Conservation (phyloP, 345 rosid species). For the Populus pruinosa region DNA sequence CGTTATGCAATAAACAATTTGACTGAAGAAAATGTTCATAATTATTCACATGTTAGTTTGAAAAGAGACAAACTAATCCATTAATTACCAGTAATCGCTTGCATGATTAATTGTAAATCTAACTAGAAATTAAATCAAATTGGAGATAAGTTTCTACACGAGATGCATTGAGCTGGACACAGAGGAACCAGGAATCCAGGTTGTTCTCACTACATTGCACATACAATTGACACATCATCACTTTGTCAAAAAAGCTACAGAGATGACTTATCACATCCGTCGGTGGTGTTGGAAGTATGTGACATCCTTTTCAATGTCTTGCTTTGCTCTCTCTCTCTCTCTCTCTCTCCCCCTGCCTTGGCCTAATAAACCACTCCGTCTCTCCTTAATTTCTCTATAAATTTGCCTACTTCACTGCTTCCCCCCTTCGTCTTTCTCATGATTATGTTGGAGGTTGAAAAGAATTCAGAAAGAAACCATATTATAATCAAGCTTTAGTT, state of each 20-base stretch:
- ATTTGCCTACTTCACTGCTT: slow-evolving; percentile 32
- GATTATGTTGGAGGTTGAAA: slow-evolving; percentile 18
- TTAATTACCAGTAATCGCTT: too few species aligned
- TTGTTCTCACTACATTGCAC: background rate
- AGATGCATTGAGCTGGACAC: background rate
- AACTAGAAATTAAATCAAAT: background rate
- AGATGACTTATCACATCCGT: background rate
- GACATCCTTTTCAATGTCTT: too few species aligned
- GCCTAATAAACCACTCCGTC: background rate
- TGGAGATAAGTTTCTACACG: background rate
- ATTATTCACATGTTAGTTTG: too few species aligned
- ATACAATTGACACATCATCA: background rate
- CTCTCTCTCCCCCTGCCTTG: background rate
- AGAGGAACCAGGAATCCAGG: background rate
- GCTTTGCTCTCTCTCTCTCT: background rate
- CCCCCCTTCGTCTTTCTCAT: slow-evolving; percentile 6
- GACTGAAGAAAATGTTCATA: too few species aligned
- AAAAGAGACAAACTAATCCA: too few species aligned
- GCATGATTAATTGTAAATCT: background rate
- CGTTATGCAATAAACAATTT: too few species aligned
- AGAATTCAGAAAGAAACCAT: slow-evolving; percentile 7
- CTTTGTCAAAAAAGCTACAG: background rate
- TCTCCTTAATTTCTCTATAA: slow-evolving; percentile 16
- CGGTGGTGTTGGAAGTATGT: slow-evolving; percentile 15
- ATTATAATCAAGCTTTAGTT: background rate